A percentile compares a stretch with the other conserved stretches of the same genome.
Conservation (phyloP, 768 basidiomycete species). For the Peribolospora kevripleyi region DNA sequence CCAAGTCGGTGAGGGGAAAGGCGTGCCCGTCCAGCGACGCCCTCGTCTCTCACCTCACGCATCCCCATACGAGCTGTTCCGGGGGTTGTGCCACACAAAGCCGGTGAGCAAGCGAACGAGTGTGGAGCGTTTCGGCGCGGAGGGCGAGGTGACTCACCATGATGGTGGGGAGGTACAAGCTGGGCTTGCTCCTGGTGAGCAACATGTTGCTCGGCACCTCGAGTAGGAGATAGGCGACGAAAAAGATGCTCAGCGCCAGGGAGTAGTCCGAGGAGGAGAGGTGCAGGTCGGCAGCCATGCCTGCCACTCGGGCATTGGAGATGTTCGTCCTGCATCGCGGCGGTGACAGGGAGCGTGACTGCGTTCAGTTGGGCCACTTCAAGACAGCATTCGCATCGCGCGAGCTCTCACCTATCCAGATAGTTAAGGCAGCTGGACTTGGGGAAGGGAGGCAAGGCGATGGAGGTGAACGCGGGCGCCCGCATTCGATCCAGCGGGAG, state of each 20-base stretch:
- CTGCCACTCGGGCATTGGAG: conserved; percentile 13
- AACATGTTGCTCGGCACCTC: conserved; percentile 1
- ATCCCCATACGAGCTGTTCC: too few relatives aligned
- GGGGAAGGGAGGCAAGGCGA: conserved; percentile 6
- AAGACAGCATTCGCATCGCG: too few relatives aligned
- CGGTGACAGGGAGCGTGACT: too few relatives aligned
- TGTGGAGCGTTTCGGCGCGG: too few relatives aligned
- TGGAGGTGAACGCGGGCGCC: background rate
- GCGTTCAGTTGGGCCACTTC: too few relatives aligned
- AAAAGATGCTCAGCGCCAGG: conserved; percentile 19
- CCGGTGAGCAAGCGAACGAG: too few relatives aligned
- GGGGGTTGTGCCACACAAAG: too few relatives aligned
- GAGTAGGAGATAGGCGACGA: conserved; percentile 15
- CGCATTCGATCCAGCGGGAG: background rate
- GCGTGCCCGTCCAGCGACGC: too few relatives aligned
- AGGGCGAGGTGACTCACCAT: too few relatives aligned
- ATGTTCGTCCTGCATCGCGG: background rate
- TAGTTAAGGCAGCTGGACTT: conserved; percentile 14
- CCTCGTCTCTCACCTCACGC: too few relatives aligned
- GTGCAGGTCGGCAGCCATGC: conserved; percentile 16
- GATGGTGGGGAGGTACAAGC: background rate
- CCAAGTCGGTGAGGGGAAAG: too few relatives aligned
- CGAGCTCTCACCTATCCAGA: conserved; percentile 5
- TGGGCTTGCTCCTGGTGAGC: background rate
- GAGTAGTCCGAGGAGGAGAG: conserved; percentile 18